phyloP scores from a whole-genome alignment of 352 stramenopile genomes.

The Phytophthora agathidicida region DNA sequence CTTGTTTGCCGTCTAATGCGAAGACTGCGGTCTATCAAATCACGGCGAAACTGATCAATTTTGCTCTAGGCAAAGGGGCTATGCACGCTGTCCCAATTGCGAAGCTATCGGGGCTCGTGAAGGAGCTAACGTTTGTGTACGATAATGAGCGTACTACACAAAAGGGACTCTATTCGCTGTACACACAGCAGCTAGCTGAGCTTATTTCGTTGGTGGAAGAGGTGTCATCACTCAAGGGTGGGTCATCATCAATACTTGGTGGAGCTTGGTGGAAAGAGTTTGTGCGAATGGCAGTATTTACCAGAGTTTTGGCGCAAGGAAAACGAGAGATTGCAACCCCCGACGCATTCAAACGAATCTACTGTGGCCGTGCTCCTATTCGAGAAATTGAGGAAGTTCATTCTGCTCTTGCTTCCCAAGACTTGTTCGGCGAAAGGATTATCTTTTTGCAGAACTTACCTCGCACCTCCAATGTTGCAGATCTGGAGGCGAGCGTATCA shows the following conservation, averaged over 20 bases:
- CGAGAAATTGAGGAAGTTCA: conserved; percentile 59
- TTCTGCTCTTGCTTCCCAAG: conserved; percentile 25
- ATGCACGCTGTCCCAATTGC: conserved; percentile 61
- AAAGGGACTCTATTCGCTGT: conserved; percentile 67
- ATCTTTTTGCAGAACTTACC: conserved; percentile 74
- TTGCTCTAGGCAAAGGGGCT: conserved; percentile 57
- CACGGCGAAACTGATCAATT: conserved; percentile 69
- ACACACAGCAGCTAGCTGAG: conserved; percentile 70
- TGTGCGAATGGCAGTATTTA: conserved; percentile 68
- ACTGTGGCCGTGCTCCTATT: conserved; percentile 62
- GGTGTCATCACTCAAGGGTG: conserved; percentile 56
- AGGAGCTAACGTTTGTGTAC: conserved; percentile 63
- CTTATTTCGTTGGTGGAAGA: conserved; percentile 69
- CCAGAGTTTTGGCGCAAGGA: conserved; percentile 45
- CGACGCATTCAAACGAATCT: conserved; percentile 54
- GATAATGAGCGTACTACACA: conserved; percentile 70
- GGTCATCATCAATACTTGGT: conserved; percentile 47
- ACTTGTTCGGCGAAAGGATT: conserved; percentile 58
- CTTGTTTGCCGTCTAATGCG: conserved; percentile 44
- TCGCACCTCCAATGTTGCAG: conserved; percentile 48
- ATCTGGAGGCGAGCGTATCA: conserved; percentile 49
- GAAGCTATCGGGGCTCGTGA: conserved; percentile 58
- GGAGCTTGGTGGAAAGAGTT: conserved; percentile 63
- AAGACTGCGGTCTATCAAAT: conserved; percentile 63
- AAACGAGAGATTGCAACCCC: conserved; percentile 45